These are phyloP conservation scores for Auriscalpium microsporum DNA, from an alignment of 768 basidiomycete genomes.

Conservation along the genomic window DNA sequence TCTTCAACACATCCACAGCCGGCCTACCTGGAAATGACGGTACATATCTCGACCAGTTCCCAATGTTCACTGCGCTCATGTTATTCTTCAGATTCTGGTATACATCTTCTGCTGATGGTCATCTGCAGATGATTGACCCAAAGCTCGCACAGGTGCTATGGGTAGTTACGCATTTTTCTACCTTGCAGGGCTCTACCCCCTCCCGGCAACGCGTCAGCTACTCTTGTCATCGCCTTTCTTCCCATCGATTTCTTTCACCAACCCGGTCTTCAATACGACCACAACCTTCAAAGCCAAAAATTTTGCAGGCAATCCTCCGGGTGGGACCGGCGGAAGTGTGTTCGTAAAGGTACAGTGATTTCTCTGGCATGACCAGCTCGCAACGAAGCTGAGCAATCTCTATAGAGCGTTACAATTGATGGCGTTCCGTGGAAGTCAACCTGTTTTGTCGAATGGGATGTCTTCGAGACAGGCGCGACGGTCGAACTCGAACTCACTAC, in stretches of 20 bases:
- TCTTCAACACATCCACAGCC: constrained; percentile 46
- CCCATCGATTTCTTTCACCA: constrained; percentile 50
- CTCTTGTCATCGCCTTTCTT: constrained; percentile 58
- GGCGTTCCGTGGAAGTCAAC: constrained; percentile 52
- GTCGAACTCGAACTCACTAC: constrained; percentile 49
- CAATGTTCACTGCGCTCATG: background rate
- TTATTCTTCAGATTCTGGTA: background rate
- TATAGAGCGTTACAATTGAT: constrained; percentile 48
- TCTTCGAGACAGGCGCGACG: constrained; percentile 43
- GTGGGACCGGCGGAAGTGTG: constrained; percentile 13
- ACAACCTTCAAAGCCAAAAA: constrained; percentile 44
- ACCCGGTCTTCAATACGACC: constrained; percentile 47
- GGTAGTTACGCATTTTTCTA: constrained; percentile 53
- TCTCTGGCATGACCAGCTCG: too few relatives aligned
- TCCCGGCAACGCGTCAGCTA: constrained; percentile 52
- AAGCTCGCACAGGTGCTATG: constrained; percentile 43
- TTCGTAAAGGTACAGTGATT: constrained; percentile 41
- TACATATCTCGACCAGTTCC: constrained; percentile 17
- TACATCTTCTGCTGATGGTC: background rate
- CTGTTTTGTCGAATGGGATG: constrained; percentile 60
- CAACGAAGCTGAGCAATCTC: background rate
- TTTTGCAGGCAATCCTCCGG: constrained; percentile 36
- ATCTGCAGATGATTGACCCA: background rate
- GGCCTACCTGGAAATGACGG: constrained; percentile 64
- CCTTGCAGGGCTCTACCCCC: constrained; percentile 51